Evolutionary conservation across 805 yeast species (phyloP).

Genomic region (Wickerhamomyces rabaulensis): DNA sequence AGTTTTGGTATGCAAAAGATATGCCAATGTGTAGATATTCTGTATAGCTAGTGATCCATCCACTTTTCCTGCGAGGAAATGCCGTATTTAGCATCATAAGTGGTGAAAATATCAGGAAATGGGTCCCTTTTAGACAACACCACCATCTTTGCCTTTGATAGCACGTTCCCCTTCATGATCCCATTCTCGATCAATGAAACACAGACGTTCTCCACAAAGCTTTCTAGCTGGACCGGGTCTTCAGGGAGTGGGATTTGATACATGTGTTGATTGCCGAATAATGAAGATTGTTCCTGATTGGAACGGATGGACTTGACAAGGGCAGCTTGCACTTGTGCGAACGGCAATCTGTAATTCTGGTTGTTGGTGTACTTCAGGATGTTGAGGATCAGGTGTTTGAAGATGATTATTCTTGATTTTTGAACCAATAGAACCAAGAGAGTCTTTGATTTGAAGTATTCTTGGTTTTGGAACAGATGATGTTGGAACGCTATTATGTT

Average conservation of each 20-base stretch:
- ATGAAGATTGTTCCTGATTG: constrained; percentile 16
- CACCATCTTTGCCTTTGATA: constrained; percentile 34
- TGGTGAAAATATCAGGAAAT: constrained; percentile 30
- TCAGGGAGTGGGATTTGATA: constrained; percentile 21
- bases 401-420: constrained; percentile 37
- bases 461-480: constrained; percentile 29
- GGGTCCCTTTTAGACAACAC: constrained; percentile 39
- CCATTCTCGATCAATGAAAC: constrained; percentile 49
- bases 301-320: constrained; percentile 16
- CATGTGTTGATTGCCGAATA: constrained; percentile 11
- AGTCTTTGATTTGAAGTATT: constrained; percentile 32
- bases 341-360: constrained; percentile 3
- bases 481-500: constrained; percentile 33
- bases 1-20: too few species aligned
- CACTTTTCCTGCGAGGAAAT: constrained; percentile 8
- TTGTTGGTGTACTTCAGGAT: constrained; percentile 13
- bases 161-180: constrained; percentile 46
- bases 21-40: too few species aligned
- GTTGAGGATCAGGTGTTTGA: constrained; percentile 36
- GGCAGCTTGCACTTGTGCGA: constrained; percentile 18
- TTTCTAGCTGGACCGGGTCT: not conserved
- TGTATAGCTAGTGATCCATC: constrained; percentile 11
- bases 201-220: constrained; percentile 43
- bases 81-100: constrained; percentile 15
- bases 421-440: constrained; percentile 41